phyloP scores from a whole-genome alignment of 768 basidiomycete genomes.

The Pholiota microspora region DNA sequence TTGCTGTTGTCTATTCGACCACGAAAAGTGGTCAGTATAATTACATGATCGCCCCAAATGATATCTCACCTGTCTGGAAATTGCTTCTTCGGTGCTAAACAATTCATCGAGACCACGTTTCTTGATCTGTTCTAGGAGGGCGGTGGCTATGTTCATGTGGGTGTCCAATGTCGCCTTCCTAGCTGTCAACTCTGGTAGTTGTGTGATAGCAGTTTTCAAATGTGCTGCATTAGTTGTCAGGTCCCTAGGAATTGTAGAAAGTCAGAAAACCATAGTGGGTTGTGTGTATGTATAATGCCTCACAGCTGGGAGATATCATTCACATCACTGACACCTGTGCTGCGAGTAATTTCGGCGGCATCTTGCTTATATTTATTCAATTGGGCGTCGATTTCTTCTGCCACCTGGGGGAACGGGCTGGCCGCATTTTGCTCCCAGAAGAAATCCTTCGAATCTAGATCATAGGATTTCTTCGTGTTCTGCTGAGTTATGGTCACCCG shows the following conservation, averaged over 20 bases:
- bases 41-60: background rate
- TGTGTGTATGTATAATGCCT: constrained; percentile 21
- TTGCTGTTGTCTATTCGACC: constrained; percentile 57
- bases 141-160: constrained; percentile 99
- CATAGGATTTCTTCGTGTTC: constrained; percentile 79
- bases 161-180: constrained; percentile 96
- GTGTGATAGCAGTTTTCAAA: constrained; percentile 95
- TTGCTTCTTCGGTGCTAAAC: constrained; percentile 95
- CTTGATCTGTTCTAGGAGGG: constrained; percentile 93
- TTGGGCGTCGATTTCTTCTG: constrained; percentile 94
- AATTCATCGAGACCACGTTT: constrained; percentile 92
- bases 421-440: constrained; percentile 98
- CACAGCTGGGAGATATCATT: constrained; percentile 94
- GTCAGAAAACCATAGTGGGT: background rate
- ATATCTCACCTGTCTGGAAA: constrained; percentile 70
- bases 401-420: constrained; percentile 96
- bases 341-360: constrained; percentile 94
- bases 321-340: constrained; percentile 93
- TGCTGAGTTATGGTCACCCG: constrained; percentile 81
- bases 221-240: constrained; percentile 91
- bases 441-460: constrained; percentile 97
- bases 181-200: constrained; percentile 93
- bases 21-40: background rate
- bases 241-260: constrained; percentile 49
- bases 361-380: constrained; percentile 93